Evolutionary conservation across 306 rosid genomes (phyloP).

Genomic region (Casuarina glauca): DNA sequence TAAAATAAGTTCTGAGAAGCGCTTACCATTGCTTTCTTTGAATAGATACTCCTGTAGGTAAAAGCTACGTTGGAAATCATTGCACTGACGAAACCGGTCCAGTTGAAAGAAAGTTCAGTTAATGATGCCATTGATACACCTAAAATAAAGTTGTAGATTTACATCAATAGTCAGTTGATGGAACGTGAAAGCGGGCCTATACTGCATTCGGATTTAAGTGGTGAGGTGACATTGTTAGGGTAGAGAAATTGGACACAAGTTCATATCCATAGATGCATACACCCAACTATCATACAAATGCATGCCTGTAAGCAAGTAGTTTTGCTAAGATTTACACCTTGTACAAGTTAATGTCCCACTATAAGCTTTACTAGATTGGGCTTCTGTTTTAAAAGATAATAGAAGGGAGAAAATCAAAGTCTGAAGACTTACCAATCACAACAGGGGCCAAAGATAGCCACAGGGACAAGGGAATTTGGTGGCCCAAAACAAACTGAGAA

Average conservation of each 20-base stretch:
- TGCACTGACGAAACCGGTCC: conserved; percentile 88
- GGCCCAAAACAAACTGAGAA: conserved; percentile 90
- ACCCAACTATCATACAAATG: not conserved
- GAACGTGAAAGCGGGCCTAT: not conserved
- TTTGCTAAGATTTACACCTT: not conserved
- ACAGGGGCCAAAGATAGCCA: conserved; percentile 97
- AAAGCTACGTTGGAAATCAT: conserved; percentile 94
- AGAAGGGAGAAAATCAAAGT: not conserved
- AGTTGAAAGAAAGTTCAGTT: conserved; percentile 95
- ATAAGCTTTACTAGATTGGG: not conserved
- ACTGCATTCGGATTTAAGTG: not conserved
- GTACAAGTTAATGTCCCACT: not conserved
- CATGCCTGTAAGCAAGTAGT: too few species aligned
- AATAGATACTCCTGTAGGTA: conserved; percentile 88
- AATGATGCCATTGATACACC: conserved; percentile 97
- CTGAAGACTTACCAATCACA: conserved; percentile 62
- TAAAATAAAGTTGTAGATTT: conserved; percentile 28
- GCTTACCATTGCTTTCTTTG: conserved; percentile 77
- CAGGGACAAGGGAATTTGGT: conserved; percentile 65
- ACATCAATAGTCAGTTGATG: conserved; percentile 9
- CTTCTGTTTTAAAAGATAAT: not conserved
- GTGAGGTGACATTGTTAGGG: not conserved
- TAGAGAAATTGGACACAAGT: not conserved
- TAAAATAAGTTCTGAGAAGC: not conserved
- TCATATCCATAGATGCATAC: not conserved